Conservation (phyloP, 495 filamentous ascomycete genomes). For the Trichoderma reesei region DNA sequence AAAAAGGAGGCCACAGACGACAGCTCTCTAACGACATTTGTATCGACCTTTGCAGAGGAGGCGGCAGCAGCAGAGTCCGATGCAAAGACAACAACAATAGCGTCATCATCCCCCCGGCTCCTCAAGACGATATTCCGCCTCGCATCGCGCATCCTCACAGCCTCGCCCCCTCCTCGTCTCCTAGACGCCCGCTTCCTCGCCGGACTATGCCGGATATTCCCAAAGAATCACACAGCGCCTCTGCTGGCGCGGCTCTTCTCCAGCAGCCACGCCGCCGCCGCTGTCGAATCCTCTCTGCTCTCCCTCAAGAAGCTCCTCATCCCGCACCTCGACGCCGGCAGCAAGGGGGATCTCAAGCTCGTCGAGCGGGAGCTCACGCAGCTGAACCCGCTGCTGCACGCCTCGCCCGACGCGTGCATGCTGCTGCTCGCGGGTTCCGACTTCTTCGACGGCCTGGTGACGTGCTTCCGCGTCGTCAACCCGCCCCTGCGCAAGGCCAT, state of each 20-base stretch:
- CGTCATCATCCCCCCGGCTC: slow-evolving; percentile 28
- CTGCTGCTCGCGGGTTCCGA: slow-evolving; percentile 76
- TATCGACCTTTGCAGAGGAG: slow-evolving; percentile 52
- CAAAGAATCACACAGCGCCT: slow-evolving; percentile 33
- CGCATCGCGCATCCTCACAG: slow-evolving; percentile 36
- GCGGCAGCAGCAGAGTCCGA: slow-evolving; percentile 37
- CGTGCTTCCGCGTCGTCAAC: slow-evolving; percentile 52
- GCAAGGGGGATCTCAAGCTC: slow-evolving; percentile 36
- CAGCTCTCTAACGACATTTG: slow-evolving; percentile 46
- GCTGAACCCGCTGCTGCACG: slow-evolving; percentile 42
- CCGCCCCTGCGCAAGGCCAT: slow-evolving; percentile 50
- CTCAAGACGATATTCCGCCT: slow-evolving; percentile 55
- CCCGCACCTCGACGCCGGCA: slow-evolving; percentile 40
- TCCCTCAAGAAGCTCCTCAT: slow-evolving; percentile 35
- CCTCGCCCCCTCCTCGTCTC: slow-evolving; percentile 35
- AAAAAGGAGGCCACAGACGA: slow-evolving; percentile 38
- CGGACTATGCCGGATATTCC: slow-evolving; percentile 46
- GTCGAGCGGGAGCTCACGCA: slow-evolving; percentile 36
- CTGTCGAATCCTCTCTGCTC: slow-evolving; percentile 15
- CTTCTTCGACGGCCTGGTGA: slow-evolving; percentile 65
- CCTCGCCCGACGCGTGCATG: slow-evolving; percentile 40
- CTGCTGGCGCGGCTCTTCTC: slow-evolving; percentile 23
- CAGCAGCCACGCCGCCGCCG: slow-evolving; percentile 13
- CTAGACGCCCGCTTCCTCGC: slow-evolving; percentile 49
- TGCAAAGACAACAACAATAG: neutral